These are phyloP conservation scores for Penicillium corylophilum DNA, from an alignment of 2,329 filamentous ascomycete species.

Conservation along the genomic window DNA sequence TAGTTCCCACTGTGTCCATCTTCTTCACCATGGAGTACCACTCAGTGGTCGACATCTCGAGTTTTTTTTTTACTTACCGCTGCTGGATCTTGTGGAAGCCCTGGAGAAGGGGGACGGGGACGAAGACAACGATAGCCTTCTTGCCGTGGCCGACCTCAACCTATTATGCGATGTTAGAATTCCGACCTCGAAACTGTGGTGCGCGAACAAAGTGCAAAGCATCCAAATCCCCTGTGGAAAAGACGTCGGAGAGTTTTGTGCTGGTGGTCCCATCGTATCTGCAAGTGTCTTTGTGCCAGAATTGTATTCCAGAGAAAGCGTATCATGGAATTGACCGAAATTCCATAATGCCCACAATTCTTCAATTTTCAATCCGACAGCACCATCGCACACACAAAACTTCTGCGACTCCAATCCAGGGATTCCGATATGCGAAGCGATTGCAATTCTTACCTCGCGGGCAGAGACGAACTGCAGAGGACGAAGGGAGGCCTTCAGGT, in stretches of 20 bases:
- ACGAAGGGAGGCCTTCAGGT: constrained; percentile 93
- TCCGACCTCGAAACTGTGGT: constrained; percentile 12
- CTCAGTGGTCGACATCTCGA: background rate
- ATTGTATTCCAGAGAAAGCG: background rate
- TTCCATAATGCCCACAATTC: constrained; percentile 15
- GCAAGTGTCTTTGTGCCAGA: background rate
- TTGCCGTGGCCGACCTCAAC: constrained; percentile 99
- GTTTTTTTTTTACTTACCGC: constrained; percentile 70
- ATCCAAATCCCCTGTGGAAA: constrained; percentile 3
- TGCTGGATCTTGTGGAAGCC: constrained; percentile 99
- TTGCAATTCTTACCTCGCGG: constrained; percentile 79
- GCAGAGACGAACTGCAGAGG: constrained; percentile 99
- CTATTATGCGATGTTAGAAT: constrained; percentile 56
- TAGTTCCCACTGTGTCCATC: constrained; percentile 6
- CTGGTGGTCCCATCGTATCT: background rate
- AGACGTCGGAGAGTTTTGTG: constrained; percentile 2
- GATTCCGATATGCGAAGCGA: constrained; percentile 12
- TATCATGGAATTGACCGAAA: constrained; percentile 10
- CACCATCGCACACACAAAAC: constrained; percentile 14
- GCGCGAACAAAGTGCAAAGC: constrained; percentile 12
- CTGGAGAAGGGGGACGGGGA: constrained; percentile 96
- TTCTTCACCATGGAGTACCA: background rate
- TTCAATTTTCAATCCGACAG: constrained; percentile 13
- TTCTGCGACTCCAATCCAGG: constrained; percentile 18
- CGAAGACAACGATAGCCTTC: constrained; percentile 99